Percentiles rank a stretch among this genome's conserved stretches.
phyloP scores from a whole-genome alignment of 2,329 filamentous ascomycete species.

The Hypoxylon sp. region DNA sequence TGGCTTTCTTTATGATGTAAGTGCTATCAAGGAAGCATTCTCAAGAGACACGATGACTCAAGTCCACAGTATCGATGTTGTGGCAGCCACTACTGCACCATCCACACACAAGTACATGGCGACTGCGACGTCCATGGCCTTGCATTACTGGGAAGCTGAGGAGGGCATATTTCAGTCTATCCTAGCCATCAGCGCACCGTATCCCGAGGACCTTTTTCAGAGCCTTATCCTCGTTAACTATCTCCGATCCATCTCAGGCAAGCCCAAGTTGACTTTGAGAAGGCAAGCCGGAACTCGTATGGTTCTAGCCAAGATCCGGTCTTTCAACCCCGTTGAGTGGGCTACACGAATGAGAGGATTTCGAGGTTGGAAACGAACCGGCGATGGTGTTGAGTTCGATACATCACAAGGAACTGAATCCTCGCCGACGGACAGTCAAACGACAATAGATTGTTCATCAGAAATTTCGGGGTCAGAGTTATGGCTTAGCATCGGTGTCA shows the following conservation, averaged over 20 bases:
- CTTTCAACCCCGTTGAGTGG: slow-evolving; percentile 30
- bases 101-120: slow-evolving; percentile 31
- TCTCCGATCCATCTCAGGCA: slow-evolving; percentile 29
- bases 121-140: slow-evolving; percentile 26
- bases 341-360: slow-evolving; percentile 32
- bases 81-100: slow-evolving; percentile 33
- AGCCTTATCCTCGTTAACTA: slow-evolving; percentile 34
- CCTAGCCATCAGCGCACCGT: slow-evolving; percentile 33
- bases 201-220: slow-evolving; percentile 34
- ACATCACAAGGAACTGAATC: background rate
- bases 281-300: slow-evolving; percentile 31
- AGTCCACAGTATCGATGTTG: slow-evolving; percentile 31
- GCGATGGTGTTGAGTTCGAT: slow-evolving; percentile 35
- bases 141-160: slow-evolving; percentile 31
- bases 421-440: background rate
- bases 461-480: slow-evolving; percentile 16
- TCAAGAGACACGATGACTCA: background rate
- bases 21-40: background rate
- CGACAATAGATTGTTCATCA: background rate
- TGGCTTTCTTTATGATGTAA: slow-evolving; percentile 32
- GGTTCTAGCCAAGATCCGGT: slow-evolving; percentile 27
- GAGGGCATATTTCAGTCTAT: slow-evolving; percentile 33
- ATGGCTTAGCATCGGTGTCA: slow-evolving; percentile 33
- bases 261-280: slow-evolving; percentile 10
- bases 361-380: slow-evolving; percentile 30